These are phyloP conservation scores for Pontederia crassipes DNA, from an alignment of 176 grass and related monocot genomes.

Conservation along the genomic window DNA sequence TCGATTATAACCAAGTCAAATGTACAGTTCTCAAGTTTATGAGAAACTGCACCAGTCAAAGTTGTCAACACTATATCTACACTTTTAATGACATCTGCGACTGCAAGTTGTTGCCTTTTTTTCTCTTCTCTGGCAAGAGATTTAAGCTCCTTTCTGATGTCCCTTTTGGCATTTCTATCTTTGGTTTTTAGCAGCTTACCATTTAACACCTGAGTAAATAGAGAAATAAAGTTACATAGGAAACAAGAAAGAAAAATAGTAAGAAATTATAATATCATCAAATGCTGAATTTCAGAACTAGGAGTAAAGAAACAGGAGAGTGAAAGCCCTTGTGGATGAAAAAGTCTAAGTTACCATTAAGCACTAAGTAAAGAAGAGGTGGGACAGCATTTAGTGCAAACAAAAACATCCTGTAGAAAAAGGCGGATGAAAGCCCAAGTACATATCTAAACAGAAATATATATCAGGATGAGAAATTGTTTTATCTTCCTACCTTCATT, in stretches of 20 bases:
- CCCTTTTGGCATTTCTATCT: conserved; percentile 78
- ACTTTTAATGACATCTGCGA: conserved; percentile 88
- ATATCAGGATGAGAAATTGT: no score
- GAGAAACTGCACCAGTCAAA: conserved; percentile 88
- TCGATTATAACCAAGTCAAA: conserved; percentile 98
- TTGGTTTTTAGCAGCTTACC: conserved; percentile 87
- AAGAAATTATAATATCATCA: background rate
- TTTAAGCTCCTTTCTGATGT: conserved; percentile 87
- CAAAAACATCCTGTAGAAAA: background rate
- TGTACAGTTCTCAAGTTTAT: conserved; percentile 51
- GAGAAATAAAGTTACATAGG: conserved; percentile 2
- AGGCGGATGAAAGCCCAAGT: no score
- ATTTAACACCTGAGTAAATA: conserved; percentile 47
- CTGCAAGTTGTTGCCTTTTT: conserved; percentile 81
- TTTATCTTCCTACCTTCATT: conserved; percentile 52
- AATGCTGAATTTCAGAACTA: background rate
- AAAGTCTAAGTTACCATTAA: no score
- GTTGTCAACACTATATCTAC: conserved; percentile 84
- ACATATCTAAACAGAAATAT: no score
- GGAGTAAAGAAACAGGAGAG: no score
- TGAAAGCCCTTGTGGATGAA: no score
- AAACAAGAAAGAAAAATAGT: conserved; percentile 2
- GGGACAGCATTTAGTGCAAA: background rate
- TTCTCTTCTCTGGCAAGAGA: conserved; percentile 84
- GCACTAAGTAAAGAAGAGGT: no score